Evolutionary conservation across 495 filamentous ascomycete genomes (phyloP).

Genomic region (Xylaria acuta): DNA sequence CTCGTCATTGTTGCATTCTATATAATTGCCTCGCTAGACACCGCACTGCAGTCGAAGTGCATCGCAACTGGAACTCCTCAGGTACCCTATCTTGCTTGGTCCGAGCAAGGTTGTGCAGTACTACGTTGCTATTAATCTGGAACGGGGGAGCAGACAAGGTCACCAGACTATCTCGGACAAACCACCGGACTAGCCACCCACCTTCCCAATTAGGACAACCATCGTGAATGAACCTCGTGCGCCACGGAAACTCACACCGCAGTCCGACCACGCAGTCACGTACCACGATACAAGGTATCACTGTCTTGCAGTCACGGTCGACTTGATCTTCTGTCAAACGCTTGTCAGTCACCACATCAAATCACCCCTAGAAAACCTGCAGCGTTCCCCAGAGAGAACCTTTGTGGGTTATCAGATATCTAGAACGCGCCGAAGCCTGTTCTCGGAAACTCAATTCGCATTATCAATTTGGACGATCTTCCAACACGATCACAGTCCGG

Average conservation of each 20-base stretch:
- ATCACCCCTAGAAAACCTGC: background rate
- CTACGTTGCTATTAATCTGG: slow-evolving; percentile 23
- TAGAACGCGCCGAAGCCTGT: background rate
- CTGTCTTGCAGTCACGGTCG: background rate
- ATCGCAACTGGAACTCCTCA: slow-evolving; percentile 7
- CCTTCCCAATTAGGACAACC: slow-evolving; percentile 26
- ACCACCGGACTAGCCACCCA: slow-evolving; percentile 24
- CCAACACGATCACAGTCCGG: background rate
- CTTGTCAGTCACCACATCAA: background rate
- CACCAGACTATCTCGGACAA: slow-evolving; percentile 25
- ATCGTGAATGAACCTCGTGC: slow-evolving; percentile 20
- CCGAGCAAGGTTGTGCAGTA: slow-evolving; percentile 9
- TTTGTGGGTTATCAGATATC: background rate
- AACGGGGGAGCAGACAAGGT: slow-evolving; percentile 9
- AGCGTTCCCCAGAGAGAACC: background rate
- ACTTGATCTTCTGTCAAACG: slow-evolving; percentile 16
- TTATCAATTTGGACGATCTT: background rate
- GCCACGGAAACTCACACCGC: slow-evolving; percentile 9
- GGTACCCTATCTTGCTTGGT: background rate
- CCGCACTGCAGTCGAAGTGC: background rate
- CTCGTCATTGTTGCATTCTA: background rate
- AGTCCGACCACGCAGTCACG: slow-evolving; percentile 1
- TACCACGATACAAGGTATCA: slow-evolving; percentile 17
- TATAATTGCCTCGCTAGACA: background rate
- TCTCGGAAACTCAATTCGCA: slow-evolving; percentile 1